Percentiles rank a stretch among this genome's conserved stretches.
Evolutionary conservation across 179 eudicot species (phyloP).

Genomic region (Pouteria campechiana): DNA sequence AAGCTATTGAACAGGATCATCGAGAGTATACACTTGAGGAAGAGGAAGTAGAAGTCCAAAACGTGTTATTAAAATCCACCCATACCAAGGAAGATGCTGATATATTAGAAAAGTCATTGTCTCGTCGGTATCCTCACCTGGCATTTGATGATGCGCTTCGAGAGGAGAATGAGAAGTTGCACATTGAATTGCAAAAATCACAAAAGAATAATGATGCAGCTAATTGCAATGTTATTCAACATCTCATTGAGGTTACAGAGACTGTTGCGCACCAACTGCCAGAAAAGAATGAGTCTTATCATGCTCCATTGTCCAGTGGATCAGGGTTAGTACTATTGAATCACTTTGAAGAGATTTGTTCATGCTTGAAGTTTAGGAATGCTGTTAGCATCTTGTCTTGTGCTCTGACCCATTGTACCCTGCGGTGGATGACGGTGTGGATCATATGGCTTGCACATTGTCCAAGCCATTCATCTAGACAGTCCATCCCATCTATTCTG

Average conservation of each 20-base stretch:
- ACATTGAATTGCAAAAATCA: conserved; percentile 63
- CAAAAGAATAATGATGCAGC: conserved; percentile 57
- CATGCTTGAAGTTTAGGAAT: background rate
- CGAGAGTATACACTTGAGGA: conserved; percentile 79
- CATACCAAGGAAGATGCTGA: conserved; percentile 37
- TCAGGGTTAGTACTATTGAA: conserved; percentile 10
- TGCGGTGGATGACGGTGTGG: no score
- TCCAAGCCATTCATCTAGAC: no score
- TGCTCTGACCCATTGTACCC: no score
- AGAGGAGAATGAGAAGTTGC: conserved; percentile 83
- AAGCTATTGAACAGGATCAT: conserved; percentile 62
- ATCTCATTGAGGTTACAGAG: conserved; percentile 42
- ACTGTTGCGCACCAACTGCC: conserved; percentile 15
- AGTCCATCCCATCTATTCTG: no score
- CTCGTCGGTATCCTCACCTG: conserved; percentile 61
- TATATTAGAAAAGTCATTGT: conserved; percentile 56
- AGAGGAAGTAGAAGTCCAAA: conserved; percentile 69
- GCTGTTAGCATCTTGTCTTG: no score
- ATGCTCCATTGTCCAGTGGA: conserved; percentile 10
- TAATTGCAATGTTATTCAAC: conserved; percentile 81
- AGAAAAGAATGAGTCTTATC: conserved; percentile 17
- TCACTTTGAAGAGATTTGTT: conserved; percentile 10
- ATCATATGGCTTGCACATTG: no score
- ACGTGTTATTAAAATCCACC: conserved; percentile 58
- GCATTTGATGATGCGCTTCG: conserved; percentile 61